phyloP scores from a whole-genome alignment of 345 rosid species.

The Salix suchowensis region DNA sequence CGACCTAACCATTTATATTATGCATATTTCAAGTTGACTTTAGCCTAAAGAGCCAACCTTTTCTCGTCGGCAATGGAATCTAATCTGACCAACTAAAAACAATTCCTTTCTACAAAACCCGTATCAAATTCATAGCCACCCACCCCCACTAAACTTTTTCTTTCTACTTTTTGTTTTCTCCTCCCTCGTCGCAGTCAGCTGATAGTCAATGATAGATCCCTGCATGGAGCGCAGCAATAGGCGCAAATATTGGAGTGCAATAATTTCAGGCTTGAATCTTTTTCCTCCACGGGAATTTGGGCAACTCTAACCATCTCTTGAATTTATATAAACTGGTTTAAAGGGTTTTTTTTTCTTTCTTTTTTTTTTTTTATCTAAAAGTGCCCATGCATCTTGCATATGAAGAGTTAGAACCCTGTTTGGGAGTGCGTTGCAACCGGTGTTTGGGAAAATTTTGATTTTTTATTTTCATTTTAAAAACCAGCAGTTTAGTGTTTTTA shows the following conservation, averaged over 20 bases:
- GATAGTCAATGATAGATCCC: not conserved
- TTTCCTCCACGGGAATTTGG: not conserved
- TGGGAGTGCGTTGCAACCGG: too few relatives aligned
- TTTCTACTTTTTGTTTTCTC: not conserved
- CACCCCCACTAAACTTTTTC: not conserved
- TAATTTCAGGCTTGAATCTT: not conserved
- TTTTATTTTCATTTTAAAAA: too few relatives aligned
- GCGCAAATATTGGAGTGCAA: not conserved
- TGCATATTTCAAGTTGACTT: conserved; percentile 8
- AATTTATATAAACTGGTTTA: not conserved
- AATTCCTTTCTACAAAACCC: not conserved
- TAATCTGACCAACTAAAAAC: not conserved
- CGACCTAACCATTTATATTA: not conserved
- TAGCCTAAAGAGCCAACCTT: not conserved
- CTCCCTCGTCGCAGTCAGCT: not conserved
- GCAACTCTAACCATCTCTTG: not conserved
- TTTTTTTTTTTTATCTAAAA: too few relatives aligned
- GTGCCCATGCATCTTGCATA: not conserved
- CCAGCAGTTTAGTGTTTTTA: too few relatives aligned
- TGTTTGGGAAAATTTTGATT: too few relatives aligned
- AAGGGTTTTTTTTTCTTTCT: too few relatives aligned
- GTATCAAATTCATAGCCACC: not conserved
- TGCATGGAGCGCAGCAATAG: conserved; percentile 1
- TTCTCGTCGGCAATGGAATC: not conserved
- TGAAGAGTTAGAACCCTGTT: too few relatives aligned